A percentile compares a stretch with the other conserved stretches of the same genome.
Conservation (phyloP, 2,329 filamentous ascomycete genomes). For the Penicillium sp. region DNA sequence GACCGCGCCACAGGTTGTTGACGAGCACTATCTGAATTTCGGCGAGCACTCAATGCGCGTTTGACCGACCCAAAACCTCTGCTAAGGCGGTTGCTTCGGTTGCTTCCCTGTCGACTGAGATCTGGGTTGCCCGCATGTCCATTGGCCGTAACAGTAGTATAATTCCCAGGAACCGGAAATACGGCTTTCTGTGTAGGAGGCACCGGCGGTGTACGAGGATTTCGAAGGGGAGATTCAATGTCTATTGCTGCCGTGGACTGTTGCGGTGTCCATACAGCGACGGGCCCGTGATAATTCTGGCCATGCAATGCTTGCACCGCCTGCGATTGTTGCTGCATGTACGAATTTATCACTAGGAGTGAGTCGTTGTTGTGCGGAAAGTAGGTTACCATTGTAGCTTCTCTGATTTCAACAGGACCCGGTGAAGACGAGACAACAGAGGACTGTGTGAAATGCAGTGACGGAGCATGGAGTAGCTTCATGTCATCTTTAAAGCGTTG, state of each 20-base stretch:
- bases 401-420: constrained; percentile 54
- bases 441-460: constrained; percentile 45
- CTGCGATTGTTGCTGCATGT: constrained; percentile 27
- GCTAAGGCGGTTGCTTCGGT: constrained; percentile 19
- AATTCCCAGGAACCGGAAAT: constrained; percentile 48
- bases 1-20: constrained; percentile 29
- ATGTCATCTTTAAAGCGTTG: constrained; percentile 33
- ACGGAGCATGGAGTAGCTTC: constrained; percentile 44
- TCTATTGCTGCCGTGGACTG: constrained; percentile 17
- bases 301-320: constrained; percentile 27
- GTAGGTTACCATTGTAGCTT: constrained; percentile 58
- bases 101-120: constrained; percentile 18
- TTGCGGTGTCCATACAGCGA: constrained; percentile 26
- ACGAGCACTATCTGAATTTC: constrained; percentile 38
- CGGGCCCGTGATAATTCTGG: constrained; percentile 11
- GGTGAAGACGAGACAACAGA: constrained; percentile 49
- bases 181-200: constrained; percentile 56
- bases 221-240: constrained; percentile 56
- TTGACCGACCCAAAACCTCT: constrained; percentile 36
- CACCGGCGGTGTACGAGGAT: constrained; percentile 55
- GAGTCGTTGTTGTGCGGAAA: constrained; percentile 63
- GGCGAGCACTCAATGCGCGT: constrained; percentile 34
- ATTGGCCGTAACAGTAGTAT: constrained; percentile 31
- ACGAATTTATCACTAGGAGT: constrained; percentile 60
- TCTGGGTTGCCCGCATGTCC: constrained; percentile 30